These are phyloP conservation scores for Multifurca ochricompacta DNA, from an alignment of 768 basidiomycete species.

Conservation along the genomic window DNA sequence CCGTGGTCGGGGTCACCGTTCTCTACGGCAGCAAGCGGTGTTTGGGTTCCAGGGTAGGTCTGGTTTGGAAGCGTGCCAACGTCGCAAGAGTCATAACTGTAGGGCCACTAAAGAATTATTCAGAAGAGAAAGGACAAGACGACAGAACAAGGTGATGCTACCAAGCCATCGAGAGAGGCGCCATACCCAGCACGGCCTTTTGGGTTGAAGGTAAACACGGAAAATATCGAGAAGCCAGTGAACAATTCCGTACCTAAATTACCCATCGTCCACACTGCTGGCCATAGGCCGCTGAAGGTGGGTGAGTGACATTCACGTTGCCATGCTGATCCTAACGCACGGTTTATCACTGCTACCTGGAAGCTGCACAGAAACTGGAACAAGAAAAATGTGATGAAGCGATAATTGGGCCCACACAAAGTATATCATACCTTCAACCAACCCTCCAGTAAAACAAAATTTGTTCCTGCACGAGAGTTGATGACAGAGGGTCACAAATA, in stretches of 20 bases:
- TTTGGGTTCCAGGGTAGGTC: slow-evolving; percentile 58
- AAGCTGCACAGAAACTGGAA: slow-evolving; percentile 18
- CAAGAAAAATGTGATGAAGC: neutral
- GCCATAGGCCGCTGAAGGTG: slow-evolving; percentile 39
- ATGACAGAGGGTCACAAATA: neutral
- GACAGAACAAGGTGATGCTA: slow-evolving; percentile 28
- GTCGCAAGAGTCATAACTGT: slow-evolving; percentile 81
- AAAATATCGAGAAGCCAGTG: neutral
- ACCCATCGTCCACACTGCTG: slow-evolving; percentile 52
- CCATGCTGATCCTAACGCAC: slow-evolving; percentile 2
- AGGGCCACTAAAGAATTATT: slow-evolving; percentile 53
- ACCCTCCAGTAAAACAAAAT: slow-evolving; percentile 77
- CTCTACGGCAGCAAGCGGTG: slow-evolving; percentile 52
- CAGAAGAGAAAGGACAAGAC: slow-evolving; percentile 1
- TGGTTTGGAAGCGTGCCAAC: slow-evolving; percentile 53
- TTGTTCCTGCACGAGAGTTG: slow-evolving; percentile 40
- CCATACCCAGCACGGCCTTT: slow-evolving; percentile 81
- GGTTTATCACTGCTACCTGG: slow-evolving; percentile 6
- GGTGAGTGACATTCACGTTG: slow-evolving; percentile 13
- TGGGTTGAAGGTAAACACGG: neutral
- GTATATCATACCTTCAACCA: slow-evolving; percentile 40
- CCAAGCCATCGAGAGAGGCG: slow-evolving; percentile 77
- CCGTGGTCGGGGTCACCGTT: slow-evolving; percentile 45
- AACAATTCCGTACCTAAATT: slow-evolving; percentile 47
- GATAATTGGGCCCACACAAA: neutral